Evolutionary conservation across 805 yeast species (phyloP), one percentile per base, ranked within the genome.

Genomic region (Metschnikowia reukaufii): DNA sequence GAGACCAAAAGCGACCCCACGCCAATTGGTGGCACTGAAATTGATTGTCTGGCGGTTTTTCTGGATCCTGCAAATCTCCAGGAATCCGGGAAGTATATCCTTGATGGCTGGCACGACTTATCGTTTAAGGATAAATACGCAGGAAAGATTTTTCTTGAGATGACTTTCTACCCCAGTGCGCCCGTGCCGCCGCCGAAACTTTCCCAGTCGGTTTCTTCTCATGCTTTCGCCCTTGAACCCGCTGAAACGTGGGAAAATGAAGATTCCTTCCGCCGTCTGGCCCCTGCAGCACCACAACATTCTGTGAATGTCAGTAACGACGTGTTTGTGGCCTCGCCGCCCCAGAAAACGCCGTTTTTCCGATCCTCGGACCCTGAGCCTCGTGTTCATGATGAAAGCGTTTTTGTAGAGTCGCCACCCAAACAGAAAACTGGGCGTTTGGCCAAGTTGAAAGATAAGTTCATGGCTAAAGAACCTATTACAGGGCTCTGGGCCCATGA

Each of bases 1-100:
- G 96, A 89, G 63, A 83, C 86, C 16, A 90, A 88, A 59, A 79
- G 82, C 60, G 84, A 86, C n/a, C 94, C 97, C 0, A 86, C 87
- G 31, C 80, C 94, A 12, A 85, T 94, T 41, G 96, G 97, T 3
- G 88, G 84, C 57, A 73, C 86, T 19, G 87, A 84, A 38, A 79
- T 94, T 29, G 95, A 88, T 61, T 79, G 92, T 55, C 72, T 86
- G 10, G 79, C 82, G 8, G 91, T 90, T 0, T 79, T 88, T 49
- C 72, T 77, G 44, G 49, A 54, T 19, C 66, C 61, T 6, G 82
- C 85, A 12, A 76, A 82, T 18, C 46, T 47, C 17, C 58, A 52
- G 30, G 79, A 80, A 1, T 75, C 76, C 35, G 75, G 75, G 15
- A 71, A 72, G 50, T 90, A 84, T 52, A 97, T 96, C 2, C 83